Evolutionary conservation across 768 basidiomycete species (phyloP).

Genomic region (Tricholoma sp.): DNA sequence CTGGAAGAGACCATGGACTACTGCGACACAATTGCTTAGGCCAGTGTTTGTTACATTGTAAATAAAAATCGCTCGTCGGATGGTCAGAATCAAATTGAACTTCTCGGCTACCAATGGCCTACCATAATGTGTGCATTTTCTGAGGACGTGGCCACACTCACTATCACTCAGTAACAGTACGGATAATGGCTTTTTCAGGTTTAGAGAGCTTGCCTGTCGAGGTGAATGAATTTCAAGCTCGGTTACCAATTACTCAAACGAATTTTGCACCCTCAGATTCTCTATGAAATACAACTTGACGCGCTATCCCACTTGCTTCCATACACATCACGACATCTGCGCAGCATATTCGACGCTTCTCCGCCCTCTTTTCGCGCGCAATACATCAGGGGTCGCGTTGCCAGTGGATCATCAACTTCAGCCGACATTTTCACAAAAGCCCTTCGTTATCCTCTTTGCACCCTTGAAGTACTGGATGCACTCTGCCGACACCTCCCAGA

Average conservation of each 20-base stretch:
- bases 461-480: conserved; percentile 44
- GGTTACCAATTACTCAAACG: background rate
- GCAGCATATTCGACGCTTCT: conserved; percentile 48
- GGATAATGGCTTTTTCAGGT: background rate
- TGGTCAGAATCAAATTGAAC: too few species aligned
- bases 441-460: conserved; percentile 60
- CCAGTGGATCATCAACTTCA: conserved; percentile 8
- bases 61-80: too few species aligned
- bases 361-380: conserved; percentile 57
- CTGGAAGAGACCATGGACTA: too few species aligned
- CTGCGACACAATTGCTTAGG: too few species aligned
- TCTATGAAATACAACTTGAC: conserved; percentile 73
- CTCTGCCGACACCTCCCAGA: conserved; percentile 34
- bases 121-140: too few species aligned
- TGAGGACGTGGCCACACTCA: too few species aligned
- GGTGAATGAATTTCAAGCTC: conserved; percentile 18
- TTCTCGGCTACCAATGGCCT: too few species aligned
- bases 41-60: too few species aligned
- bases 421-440: conserved; percentile 38
- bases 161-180: too few species aligned
- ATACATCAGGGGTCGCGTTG: conserved; percentile 47
- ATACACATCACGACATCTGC: conserved; percentile 45
- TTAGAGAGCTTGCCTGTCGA: conserved; percentile 37
- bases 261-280: conserved; percentile 42
- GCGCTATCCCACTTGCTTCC: conserved; percentile 67